Percentiles rank a stretch among this genome's conserved stretches.
These are phyloP conservation scores for Gyromitra esculenta DNA, from an alignment of 2,329 filamentous ascomycete genomes.

Conservation along the genomic window DNA sequence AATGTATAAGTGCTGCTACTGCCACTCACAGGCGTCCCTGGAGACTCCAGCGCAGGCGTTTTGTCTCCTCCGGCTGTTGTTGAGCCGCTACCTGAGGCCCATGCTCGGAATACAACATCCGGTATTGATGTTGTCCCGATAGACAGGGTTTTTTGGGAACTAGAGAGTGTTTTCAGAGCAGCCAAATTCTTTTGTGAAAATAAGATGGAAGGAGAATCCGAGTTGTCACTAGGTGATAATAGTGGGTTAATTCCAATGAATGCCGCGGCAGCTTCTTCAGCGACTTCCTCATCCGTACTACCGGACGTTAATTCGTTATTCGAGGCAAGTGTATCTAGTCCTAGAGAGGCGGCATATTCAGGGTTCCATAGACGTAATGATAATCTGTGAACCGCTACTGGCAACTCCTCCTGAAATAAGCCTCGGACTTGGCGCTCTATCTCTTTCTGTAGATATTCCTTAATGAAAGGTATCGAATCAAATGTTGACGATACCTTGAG, in stretches of 20 bases:
- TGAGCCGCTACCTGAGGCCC: conserved; percentile 74
- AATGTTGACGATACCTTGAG: conserved; percentile 99
- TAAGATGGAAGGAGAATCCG: conserved; percentile 70
- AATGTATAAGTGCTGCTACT: conserved; percentile 75
- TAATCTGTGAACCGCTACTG: conserved; percentile 92
- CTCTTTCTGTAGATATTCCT: conserved; percentile 93
- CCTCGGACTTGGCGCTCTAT: conserved; percentile 93
- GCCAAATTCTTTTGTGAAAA: conserved; percentile 96
- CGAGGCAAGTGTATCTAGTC: conserved; percentile 49
- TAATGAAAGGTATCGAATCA: conserved; percentile 97
- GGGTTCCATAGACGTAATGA: conserved; percentile 90
- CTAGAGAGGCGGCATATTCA: conserved; percentile 69
- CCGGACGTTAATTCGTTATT: conserved; percentile 38
- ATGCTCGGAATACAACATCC: conserved; percentile 90
- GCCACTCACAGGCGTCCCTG: conserved; percentile 60
- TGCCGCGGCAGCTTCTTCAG: conserved; percentile 64
- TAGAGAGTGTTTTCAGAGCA: conserved; percentile 80
- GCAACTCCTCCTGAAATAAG: conserved; percentile 96
- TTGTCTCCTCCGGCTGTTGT: conserved; percentile 32
- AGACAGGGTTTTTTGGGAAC: conserved; percentile 89
- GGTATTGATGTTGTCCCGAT: conserved; percentile 90
- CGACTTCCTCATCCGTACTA: conserved; percentile 65
- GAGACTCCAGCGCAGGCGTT: conserved; percentile 49
- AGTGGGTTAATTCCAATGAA: conserved; percentile 68
- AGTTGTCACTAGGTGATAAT: conserved; percentile 76